Percentiles rank a stretch among this genome's conserved stretches.
phyloP scores from a whole-genome alignment of 257 asterid genomes.

The Scutellaria galericulata region DNA sequence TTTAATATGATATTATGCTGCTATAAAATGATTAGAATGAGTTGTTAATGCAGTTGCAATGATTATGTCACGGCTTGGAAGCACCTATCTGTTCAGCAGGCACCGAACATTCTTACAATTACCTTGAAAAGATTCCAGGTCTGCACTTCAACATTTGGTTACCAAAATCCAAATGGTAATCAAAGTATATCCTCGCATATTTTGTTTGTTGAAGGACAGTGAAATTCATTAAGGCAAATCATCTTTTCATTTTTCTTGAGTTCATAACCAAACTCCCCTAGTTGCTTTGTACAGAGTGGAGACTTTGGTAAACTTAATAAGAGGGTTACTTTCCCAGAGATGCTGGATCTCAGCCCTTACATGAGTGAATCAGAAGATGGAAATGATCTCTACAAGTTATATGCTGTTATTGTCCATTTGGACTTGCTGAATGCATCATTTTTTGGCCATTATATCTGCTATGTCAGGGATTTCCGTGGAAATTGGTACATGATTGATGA shows the following conservation, averaged over 20 bases:
- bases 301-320: constrained; percentile 88
- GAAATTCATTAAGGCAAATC: not conserved
- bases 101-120: constrained; percentile 94
- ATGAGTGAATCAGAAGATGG: constrained; percentile 69
- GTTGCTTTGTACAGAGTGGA: constrained; percentile 67
- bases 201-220: not conserved
- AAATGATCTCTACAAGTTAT: constrained; percentile 70
- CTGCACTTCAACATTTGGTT: constrained; percentile 23
- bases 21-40: constrained; percentile 25
- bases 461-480: constrained; percentile 75
- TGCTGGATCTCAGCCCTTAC: constrained; percentile 71
- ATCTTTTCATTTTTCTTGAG: constrained; percentile 6
- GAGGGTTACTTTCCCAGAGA: constrained; percentile 88
- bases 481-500: constrained; percentile 88
- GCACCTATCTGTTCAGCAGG: constrained; percentile 65
- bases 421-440: constrained; percentile 87
- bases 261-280: constrained; percentile 16
- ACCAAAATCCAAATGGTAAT: constrained; percentile 7
- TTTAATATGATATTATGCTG: constrained; percentile 3
- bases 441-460: constrained; percentile 94
- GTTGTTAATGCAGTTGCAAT: constrained; percentile 68
- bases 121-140: constrained; percentile 99
- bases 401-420: constrained; percentile 89
- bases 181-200: not conserved
- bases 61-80: constrained; percentile 93